Evolutionary conservation across 306 rosid species (phyloP), one percentile per base, ranked within the genome.

Genomic region (Sesbania bispinosa): DNA sequence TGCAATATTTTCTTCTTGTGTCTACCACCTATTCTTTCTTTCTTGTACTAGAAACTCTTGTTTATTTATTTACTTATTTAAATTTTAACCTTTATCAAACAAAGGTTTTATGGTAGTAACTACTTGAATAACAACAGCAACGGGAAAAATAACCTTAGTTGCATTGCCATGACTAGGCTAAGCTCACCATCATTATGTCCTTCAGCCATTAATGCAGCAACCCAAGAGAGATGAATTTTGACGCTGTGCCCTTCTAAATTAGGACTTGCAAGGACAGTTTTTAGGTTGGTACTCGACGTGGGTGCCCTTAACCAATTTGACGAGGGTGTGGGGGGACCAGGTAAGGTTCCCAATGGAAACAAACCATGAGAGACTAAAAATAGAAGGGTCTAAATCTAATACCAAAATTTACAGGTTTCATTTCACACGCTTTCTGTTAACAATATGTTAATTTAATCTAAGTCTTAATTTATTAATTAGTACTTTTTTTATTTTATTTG

Each of bases 171-270:
- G 5, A 23, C 7, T 32, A 36, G 38, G 53, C 8, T 39, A 55
- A 10, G 33, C 10, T 16, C 41, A 21, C 14, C 61, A 30, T 13
- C 27, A 6, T 4, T 7, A 46, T 23, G 43, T 43, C 81, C 84
- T 77, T 47, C 6, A 43, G 30, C 23, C 77, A 80, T 82, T 63
- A 74, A 57, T 58, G 50, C 63, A 53, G 38, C 16, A 30, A 18
- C 4, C 3, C 6, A 10, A 47, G 5, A 59, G 69, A 71, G 48
- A 47, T 16, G 53, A 55, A 58, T 3, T 6, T 23, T 20, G 7
- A 54, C 11, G 54, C 4, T 2, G 46, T 39, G 36, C 2, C 2
- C 6, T 47, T 14, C 72, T 41, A 53, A 50, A 42, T 41, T 24
- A 63, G 75, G 53, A 7, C n/a, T 32, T 3, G 3, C 10, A 27